Base-by-base conservation (phyloP, 495 filamentous ascomycete species). In the Penicillium canescens region DNA sequence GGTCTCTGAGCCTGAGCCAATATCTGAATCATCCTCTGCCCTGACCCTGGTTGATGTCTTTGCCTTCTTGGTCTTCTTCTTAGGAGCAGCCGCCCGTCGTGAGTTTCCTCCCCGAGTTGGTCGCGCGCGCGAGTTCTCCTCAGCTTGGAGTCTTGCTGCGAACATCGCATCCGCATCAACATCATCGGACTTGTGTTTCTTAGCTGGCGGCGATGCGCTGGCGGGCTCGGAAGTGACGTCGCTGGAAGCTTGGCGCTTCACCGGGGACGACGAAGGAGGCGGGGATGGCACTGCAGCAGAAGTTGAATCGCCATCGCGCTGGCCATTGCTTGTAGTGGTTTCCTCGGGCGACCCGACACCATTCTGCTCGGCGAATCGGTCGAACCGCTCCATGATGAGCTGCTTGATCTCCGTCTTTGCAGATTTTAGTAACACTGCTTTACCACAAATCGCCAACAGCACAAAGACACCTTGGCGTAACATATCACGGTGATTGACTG, bases 311-410 rank as follows among this genome's bases (percentile, higher is more conserved):
- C 54, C 61, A 28, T 69, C 57, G 41, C 46, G 49, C 40, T 71
- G 63, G 44, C 80, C 81, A 59, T 84, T 84, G 52, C 63, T 77
- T 12, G 69, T 43, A 20, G 60, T 44, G 10, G 61, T 58, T 18
- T 67, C 61, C 37, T 76, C 72, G 35, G 71, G 68, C 20, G 69
- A 65, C 9, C 56, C 66, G 43, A 64, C 60, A 13, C 72, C 69
- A 47, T 77, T 79, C 42, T 70, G 73, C 39, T 79, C 76, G 42
- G 79, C 74, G 62, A 88, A 83, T 55, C 87, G 85, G 66, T 98
- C 92, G 72, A 98, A 98, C 46, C 94, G 89, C 54, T 85, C 82
- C 74, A 91, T 87, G 49, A 98, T 98, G 18, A 98, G 80, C 38
- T 72, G 71, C 63, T 92, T 93, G 61, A 98, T 87, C 11, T 80